These are phyloP conservation scores for Fomes fomentarius DNA, from an alignment of 1,284 basidiomycete genomes.

Conservation along the genomic window DNA sequence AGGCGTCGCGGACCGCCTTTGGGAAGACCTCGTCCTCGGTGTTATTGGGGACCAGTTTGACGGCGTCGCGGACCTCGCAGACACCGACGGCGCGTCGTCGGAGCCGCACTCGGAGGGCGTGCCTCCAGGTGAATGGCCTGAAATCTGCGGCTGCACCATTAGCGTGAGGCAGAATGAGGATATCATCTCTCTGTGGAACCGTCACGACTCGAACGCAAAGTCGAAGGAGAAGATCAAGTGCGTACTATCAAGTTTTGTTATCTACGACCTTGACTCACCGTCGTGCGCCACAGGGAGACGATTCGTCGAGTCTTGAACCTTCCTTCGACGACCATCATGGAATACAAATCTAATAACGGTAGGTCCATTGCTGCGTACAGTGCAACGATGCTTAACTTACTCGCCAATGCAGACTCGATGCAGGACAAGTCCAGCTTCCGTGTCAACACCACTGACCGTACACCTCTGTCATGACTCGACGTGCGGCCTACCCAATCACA, in stretches of 20 bases:
- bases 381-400: no score
- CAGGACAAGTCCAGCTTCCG: constrained; percentile 84
- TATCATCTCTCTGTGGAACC: constrained; percentile 82
- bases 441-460: constrained; percentile 53
- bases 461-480: constrained; percentile 41
- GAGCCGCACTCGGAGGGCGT: constrained; percentile 10
- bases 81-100: constrained; percentile 25
- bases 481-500: no score
- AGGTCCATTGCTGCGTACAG: no score
- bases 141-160: constrained; percentile 85
- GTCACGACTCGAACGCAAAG: constrained; percentile 65
- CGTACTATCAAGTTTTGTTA: constrained; percentile 28
- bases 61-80: constrained; percentile 43
- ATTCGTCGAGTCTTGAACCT: constrained; percentile 70
- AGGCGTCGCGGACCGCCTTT: constrained; percentile 79
- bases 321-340: constrained; percentile 73
- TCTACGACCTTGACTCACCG: background rate
- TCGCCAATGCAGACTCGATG: constrained; percentile 69
- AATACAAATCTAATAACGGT: constrained; percentile 88
- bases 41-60: constrained; percentile 82
- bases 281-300: constrained; percentile 56
- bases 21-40: constrained; percentile 82
- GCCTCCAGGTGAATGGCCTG: constrained; percentile 54
- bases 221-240: constrained; percentile 76
- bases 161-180: constrained; percentile 84